A percentile compares a stretch with the other conserved stretches of the same genome.
phyloP scores from a whole-genome alignment of 1,284 basidiomycete genomes.

The Cystobasidium pallidum region DNA sequence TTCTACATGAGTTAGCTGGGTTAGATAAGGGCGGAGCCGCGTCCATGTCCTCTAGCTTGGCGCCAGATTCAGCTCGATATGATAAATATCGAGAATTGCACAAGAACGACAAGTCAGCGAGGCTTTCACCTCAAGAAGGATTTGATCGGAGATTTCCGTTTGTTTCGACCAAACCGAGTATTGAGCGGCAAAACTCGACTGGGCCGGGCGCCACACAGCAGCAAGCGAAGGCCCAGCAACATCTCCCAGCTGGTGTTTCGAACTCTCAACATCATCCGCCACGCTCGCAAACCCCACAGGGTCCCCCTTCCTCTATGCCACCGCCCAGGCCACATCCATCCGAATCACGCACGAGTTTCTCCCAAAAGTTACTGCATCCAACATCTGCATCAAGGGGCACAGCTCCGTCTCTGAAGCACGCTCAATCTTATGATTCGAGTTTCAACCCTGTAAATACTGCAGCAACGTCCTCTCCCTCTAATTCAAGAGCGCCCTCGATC shows the following conservation, averaged over 20 bases:
- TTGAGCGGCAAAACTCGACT: constrained; percentile 18
- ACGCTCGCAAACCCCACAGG: constrained; percentile 1
- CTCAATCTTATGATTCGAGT: constrained; percentile 30
- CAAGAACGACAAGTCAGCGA: constrained; percentile 34
- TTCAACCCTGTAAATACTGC: constrained; percentile 42
- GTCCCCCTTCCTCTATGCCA: constrained; percentile 7
- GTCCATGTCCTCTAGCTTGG: constrained; percentile 35
- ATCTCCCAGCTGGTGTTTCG: not conserved
- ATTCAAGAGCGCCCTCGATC: constrained; percentile 37
- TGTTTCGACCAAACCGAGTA: constrained; percentile 23
- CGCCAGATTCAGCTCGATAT: constrained; percentile 37
- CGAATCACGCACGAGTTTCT: constrained; percentile 1
- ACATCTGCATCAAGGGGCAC: not conserved
- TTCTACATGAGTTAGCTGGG: constrained; percentile 82
- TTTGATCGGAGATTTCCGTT: constrained; percentile 40
- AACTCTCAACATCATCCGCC: constrained; percentile 9
- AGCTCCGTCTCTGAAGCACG: constrained; percentile 14
- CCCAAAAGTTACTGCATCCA: constrained; percentile 12
- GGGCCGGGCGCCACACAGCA: not conserved
- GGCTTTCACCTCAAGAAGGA: constrained; percentile 34
- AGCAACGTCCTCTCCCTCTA: not conserved
- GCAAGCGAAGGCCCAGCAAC: constrained; percentile 9
- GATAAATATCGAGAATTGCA: constrained; percentile 38
- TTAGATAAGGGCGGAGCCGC: constrained; percentile 63
- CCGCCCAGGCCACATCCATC: not conserved